Base-by-base conservation (phyloP, 768 basidiomycete species). In the Clitopilus passeckerianus region DNA sequence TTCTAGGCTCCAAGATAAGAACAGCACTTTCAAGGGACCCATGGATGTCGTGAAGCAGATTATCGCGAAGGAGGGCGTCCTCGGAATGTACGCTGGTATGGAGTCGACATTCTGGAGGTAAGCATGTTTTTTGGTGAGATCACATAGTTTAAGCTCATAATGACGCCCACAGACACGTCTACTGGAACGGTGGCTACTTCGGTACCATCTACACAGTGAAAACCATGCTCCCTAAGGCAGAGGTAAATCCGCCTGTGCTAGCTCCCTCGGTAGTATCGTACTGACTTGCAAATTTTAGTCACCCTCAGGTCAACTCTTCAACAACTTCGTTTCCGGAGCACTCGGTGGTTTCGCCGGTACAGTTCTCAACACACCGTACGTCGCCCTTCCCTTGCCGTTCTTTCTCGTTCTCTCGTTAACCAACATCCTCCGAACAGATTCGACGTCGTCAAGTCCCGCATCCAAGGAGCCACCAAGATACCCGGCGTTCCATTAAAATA, bases 81-180 rank as follows among this genome's bases (percentile, higher is more conserved):
- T 98, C 0, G 95, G 93, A 18, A 74, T 98, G 23, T 98, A 98
- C 68, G 86, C 86, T 22, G 95, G 97, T 34, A 95, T 98, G 90
- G 97, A 98, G 70, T 85, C 93, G 12, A 98, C 96, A 1, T 96
- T 98, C 76, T 98, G 96, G 96, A 84, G 95, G 92, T 91, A 58
- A 34, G 75, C 41, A 20, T 52, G n/a, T 20, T 30, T 30, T 7
- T 4, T 30, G 27, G 27, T 30, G 27, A 30, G 27, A 30, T 4
- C 3, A 30, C 4, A 30, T 7, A 30, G 27, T 53, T n/a, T 23
- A n/a, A 22, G 58, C 30, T 66, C 41, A 27, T 30, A n/a, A 7
- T 30, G 27, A 59, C 56, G 57, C 55, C 56, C 55, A 44, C 53
- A 91, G 90, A 67, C 92, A 95, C 66, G 65, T 93, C 30, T 89